These are phyloP conservation scores for Colletotrichum sp. DNA, from an alignment of 2,329 filamentous ascomycete species.

Conservation along the genomic window DNA sequence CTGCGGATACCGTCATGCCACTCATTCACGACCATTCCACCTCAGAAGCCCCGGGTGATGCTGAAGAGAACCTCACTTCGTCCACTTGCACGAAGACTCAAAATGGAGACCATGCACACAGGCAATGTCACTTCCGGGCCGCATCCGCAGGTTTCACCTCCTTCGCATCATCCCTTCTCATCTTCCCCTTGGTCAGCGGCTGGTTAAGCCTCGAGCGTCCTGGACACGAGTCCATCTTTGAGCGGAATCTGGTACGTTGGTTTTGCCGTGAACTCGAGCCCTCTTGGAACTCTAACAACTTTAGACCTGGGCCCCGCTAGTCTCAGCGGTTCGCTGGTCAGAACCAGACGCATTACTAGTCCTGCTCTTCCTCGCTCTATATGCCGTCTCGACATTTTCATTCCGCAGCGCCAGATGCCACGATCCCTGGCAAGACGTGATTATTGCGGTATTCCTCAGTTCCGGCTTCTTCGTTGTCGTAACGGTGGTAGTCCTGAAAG, in stretches of 20 bases:
- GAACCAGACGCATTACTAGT: not conserved
- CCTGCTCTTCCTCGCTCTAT: not conserved
- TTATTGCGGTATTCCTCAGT: not conserved
- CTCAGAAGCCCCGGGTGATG: not conserved
- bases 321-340: not conserved
- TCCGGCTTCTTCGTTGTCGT: no score
- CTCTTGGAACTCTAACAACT: no score
- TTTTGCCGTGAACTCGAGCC: not conserved
- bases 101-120: not conserved
- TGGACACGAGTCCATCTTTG: not conserved
- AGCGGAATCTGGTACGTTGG: not conserved
- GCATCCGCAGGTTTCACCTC: no score
- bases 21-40: not conserved
- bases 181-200: not conserved
- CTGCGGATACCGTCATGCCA: not conserved
- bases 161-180: no score
- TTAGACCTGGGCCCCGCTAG: not conserved
- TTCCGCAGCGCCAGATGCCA: not conserved
- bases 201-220: not conserved
- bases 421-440: not conserved
- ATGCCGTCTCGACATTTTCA: not conserved
- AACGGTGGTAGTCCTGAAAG: accelerated
- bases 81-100: not conserved
- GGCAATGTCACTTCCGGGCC: not conserved
- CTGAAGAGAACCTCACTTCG: not conserved